Evolutionary conservation across 106 monocot genomes (phyloP).

Genomic region (Acanthochlamys bracteata): DNA sequence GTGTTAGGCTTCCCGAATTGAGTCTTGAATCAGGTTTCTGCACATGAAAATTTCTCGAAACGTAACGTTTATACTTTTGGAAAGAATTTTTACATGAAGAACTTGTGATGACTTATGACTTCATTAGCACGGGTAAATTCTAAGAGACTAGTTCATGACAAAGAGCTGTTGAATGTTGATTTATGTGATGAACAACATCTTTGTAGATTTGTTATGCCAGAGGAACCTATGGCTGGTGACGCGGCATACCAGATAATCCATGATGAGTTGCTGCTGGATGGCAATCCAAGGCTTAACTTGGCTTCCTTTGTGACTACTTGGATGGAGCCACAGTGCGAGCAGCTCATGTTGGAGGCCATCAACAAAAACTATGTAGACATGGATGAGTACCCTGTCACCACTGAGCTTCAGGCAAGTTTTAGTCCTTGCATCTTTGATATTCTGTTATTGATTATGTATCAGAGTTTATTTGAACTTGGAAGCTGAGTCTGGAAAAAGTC

Average conservation of each 20-base stretch:
- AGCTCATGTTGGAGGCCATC: conserved; percentile 38
- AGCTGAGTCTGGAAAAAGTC: too few relatives aligned
- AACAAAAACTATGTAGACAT: conserved; percentile 78
- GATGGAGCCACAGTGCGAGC: conserved; percentile 67
- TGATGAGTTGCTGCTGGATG: conserved; percentile 65
- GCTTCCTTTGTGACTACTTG: conserved; percentile 69
- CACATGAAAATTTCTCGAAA: too few relatives aligned
- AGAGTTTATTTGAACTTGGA: too few relatives aligned
- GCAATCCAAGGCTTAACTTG: conserved; percentile 60
- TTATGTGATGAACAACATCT: too few relatives aligned
- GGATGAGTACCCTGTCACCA: conserved; percentile 75
- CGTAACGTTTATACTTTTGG: too few relatives aligned
- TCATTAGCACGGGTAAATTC: too few relatives aligned
- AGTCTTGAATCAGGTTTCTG: too few relatives aligned
- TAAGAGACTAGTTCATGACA: too few relatives aligned
- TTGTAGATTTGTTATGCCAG: conserved; percentile 44
- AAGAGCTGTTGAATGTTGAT: too few relatives aligned
- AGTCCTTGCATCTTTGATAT: not conserved
- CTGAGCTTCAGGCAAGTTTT: conserved; percentile 47
- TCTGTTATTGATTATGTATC: not conserved
- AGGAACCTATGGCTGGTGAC: conserved; percentile 38
- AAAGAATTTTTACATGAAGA: too few relatives aligned
- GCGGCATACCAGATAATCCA: conserved; percentile 59
- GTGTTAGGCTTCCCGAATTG: too few relatives aligned
- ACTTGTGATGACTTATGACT: too few relatives aligned